Conservation (phyloP, 164 flowering plant genomes). For the Tetracentron sinense region DNA sequence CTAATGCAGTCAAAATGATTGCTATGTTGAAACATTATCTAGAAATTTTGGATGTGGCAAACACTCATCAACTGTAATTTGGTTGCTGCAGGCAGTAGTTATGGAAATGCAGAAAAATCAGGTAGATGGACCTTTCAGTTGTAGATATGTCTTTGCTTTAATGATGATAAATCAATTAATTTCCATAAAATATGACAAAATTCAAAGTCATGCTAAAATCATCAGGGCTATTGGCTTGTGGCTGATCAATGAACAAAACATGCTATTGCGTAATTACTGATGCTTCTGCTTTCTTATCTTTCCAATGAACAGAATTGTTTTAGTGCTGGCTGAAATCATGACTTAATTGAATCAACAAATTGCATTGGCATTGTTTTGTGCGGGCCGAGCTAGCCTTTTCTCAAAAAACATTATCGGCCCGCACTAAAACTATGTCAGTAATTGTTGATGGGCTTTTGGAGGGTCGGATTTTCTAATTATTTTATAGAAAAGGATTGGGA, state of each 20-base stretch:
- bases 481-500: too few species aligned
- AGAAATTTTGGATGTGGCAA: neutral
- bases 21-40: neutral
- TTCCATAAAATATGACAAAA: neutral
- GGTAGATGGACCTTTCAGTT: slow-evolving; percentile 26
- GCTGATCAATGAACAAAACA: neutral
- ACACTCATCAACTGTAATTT: neutral
- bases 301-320: neutral
- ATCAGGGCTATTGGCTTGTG: neutral
- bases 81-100: slow-evolving; percentile 45
- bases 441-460: too few species aligned
- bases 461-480: too few species aligned
- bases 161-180: neutral
- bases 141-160: neutral
- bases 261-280: neutral
- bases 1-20: neutral
- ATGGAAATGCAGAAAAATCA: slow-evolving; percentile 61
- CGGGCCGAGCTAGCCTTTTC: too few species aligned
- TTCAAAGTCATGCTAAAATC: neutral
- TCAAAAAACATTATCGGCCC: too few species aligned
- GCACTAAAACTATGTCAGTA: too few species aligned
- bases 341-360: neutral
- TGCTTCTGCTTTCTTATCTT: too few species aligned
- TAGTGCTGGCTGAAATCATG: neutral
- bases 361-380: neutral